phyloP scores from a whole-genome alignment of 2,329 filamentous ascomycete species.

The Cladosporium sp. region DNA sequence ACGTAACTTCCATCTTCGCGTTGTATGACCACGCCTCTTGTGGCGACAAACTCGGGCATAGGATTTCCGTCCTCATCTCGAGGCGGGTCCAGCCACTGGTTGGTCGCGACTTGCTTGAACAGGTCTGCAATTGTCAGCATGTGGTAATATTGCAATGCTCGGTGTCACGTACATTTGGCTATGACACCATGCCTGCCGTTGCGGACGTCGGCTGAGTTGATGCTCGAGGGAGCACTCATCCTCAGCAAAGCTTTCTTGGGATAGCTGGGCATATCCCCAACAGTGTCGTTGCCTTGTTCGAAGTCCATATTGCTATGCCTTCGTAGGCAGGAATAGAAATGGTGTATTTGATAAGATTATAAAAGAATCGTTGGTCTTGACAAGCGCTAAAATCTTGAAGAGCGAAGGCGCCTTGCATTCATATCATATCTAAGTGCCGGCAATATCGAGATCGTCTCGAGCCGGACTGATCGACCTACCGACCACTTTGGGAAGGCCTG shows the following conservation, averaged over 20 bases:
- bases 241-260: constrained; percentile 8
- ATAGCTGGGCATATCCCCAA: constrained; percentile 2
- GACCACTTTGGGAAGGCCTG: background rate
- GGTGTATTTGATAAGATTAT: background rate
- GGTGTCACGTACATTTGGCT: constrained; percentile 14
- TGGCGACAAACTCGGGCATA: constrained; percentile 15
- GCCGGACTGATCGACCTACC: background rate
- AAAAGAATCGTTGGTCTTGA: background rate
- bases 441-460: background rate
- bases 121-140: constrained; percentile 1
- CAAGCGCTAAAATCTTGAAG: background rate
- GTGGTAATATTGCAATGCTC: background rate
- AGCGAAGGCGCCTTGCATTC: background rate
- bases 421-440: background rate
- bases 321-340: background rate
- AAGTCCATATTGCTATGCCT: background rate
- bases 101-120: constrained; percentile 16
- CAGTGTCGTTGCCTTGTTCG: constrained; percentile 8
- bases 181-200: constrained; percentile 19
- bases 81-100: constrained; percentile 18
- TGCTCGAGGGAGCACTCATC: constrained; percentile 16
- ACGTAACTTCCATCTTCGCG: constrained; percentile 19
- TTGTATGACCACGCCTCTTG: constrained; percentile 18
- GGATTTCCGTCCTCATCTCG: constrained; percentile 15
- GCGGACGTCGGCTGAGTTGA: constrained; percentile 17